Base-by-base conservation (phyloP, 257 asterid genomes). In the Solanum infundibuliforme region DNA sequence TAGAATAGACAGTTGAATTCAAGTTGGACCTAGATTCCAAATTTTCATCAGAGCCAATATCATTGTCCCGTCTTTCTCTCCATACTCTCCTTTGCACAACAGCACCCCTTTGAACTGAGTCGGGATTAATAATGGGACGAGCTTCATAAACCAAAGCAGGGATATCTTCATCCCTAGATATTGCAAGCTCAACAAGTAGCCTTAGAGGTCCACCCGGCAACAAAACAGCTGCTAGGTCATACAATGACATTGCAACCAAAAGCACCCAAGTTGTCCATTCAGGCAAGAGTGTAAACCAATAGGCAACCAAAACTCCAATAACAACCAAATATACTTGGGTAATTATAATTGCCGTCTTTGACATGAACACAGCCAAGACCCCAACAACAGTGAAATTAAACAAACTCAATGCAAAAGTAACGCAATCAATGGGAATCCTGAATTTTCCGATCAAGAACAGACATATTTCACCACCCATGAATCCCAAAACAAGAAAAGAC, bases 91-190 rank as follows among this genome's bases (percentile, higher is more conserved):
- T 93, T 86, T 88, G 93, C 10, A 79, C 88, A 58, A 89, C 89
- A 60, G 92, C 91, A 62, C 77, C 89, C 38, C 83, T 46, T 2
- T 87, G 87, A 36, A 83, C 91, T 1, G 90, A 86, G 82, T 93
- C 92, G 55, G 32, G 71, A 87, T 87, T 65, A 36, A 90, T 86
- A 86, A 95, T 89, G 0, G 99, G 99, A 3, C 99, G 92, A 0
- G 99, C 99, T 92, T 97, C 99, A 7, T 97, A 97, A n/a, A 97
- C 99, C 52, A 97, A 91, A 85, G 99, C 99, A 12, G 99, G 99
- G n/a, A 97, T 95, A 85, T 96, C 99, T 89, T 97, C 99, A 81
- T 96, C 99, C 90, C 99, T 91, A 32, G 97, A 92, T 46, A 95
- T 94, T 5, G 99, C 99, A 83, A 97, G 96, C 94, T 97, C 99